Evolutionary conservation across 2,329 filamentous ascomycete species (phyloP), one percentile per base, ranked within the genome.

Genomic region (Fusarium nanum): DNA sequence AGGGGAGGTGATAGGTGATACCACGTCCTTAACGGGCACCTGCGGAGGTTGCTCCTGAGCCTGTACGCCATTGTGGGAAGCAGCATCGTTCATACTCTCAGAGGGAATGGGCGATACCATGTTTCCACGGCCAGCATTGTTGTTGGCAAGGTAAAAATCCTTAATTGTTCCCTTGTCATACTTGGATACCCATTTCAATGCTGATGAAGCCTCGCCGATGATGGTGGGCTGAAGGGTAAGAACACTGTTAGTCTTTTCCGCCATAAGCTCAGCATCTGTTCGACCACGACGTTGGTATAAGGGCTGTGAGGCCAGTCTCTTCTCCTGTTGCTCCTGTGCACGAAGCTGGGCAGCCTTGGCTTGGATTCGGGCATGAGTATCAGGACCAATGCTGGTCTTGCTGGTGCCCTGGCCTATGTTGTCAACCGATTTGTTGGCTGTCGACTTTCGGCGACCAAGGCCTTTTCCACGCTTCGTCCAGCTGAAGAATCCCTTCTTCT

Each of bases 171-270:
- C 91, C 81, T 96, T 97, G 81, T 98, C 96, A 78, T 98, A 98
- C 75, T 94, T 94, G 79, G 87, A 95, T 32, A 95, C 93, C 96
- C 96, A 99, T 80, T 97, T 97, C 90, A 99, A 91, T 2, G 96
- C 96, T 25, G 94, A 92, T 11, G 92, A 96, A 20, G 94, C 95
- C 78, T 97, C 96, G 56, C 86, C 93, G 75, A 94, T 86, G 67
- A 98, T 91, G 56, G 90, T 87, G 2, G 94, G 92, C 77, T 97
- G 94, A 48, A 98, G 83, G 5, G 94, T 97, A 76, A 98, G 87
- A 59, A 97, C 88, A 71, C 96, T 99, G 79, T 91, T 94, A 5
- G 94, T 98, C 86, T 97, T 97, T 60, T 83, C 87, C 68, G 79
- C 88, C 84, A 81, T 87, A 79, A 80, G 79, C 71, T 83, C 88